These are phyloP conservation scores for Arthroderma uncinatum DNA, from an alignment of 2,329 filamentous ascomycete species.

Conservation along the genomic window DNA sequence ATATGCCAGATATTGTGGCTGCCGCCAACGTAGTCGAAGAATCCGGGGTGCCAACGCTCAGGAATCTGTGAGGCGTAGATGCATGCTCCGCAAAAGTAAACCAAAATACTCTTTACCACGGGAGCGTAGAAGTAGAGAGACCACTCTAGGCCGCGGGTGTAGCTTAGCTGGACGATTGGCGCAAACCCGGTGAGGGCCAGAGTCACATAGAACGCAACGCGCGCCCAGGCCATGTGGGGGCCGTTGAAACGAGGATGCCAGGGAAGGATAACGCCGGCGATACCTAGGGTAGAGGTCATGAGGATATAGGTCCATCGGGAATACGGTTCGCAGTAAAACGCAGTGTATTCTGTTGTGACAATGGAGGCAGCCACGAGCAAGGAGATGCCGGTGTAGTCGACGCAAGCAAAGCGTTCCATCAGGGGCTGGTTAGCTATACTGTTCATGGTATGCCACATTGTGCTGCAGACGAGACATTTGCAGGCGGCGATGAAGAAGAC, in stretches of 20 bases:
- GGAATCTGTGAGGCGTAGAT: constrained; percentile 89
- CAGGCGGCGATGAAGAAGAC: constrained; percentile 93
- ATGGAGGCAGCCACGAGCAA: constrained; percentile 87
- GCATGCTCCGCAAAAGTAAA: constrained; percentile 74
- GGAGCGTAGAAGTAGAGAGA: constrained; percentile 84
- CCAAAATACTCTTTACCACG: constrained; percentile 70
- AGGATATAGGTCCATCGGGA: constrained; percentile 79
- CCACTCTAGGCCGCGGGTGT: constrained; percentile 66
- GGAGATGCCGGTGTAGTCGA: constrained; percentile 96
- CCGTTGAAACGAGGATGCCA: constrained; percentile 96
- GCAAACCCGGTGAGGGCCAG: constrained; percentile 81
- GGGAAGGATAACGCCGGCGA: constrained; percentile 79
- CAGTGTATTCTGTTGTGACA: constrained; percentile 96
- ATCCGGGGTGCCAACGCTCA: constrained; percentile 82
- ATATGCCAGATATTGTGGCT: constrained; percentile 98
- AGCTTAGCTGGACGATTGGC: constrained; percentile 71
- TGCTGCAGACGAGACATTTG: constrained; percentile 90
- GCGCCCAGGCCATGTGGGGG: constrained; percentile 80
- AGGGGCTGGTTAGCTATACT: constrained; percentile 81
- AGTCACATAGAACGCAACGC: constrained; percentile 82
- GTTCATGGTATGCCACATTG: constrained; percentile 98
- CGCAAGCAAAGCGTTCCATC: constrained; percentile 90
- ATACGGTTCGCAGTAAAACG: constrained; percentile 91
- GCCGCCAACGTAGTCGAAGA: constrained; percentile 89
- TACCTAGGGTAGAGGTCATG: constrained; percentile 66